phyloP scores from a whole-genome alignment of 2,329 filamentous ascomycete species.

The Rhynchosporium agropyri region DNA sequence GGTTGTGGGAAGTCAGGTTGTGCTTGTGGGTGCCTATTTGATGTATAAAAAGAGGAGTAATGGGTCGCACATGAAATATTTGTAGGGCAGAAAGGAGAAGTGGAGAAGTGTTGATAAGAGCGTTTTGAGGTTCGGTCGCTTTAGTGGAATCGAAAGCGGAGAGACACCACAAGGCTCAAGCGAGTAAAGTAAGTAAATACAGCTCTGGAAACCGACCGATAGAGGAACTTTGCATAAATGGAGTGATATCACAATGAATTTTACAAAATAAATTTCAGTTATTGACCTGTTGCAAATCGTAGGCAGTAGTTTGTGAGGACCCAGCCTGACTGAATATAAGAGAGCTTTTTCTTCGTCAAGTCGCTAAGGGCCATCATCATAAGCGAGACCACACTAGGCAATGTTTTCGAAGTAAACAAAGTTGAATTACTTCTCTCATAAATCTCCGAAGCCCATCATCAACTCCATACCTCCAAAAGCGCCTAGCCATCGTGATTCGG shows the following conservation, averaged over 20 bases:
- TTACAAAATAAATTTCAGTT: no score
- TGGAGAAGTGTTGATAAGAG: neutral
- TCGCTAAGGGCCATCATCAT: no score
- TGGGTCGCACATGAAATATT: conserved; percentile 40
- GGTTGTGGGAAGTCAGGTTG: conserved; percentile 37
- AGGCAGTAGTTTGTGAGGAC: no score
- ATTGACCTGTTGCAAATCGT: no score
- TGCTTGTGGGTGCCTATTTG: conserved; percentile 36
- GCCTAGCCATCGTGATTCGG: conserved; percentile 2
- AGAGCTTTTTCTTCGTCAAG: no score
- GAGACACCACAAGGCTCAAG: neutral
- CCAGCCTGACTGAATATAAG: no score
- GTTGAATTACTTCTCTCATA: neutral
- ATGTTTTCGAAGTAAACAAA: neutral
- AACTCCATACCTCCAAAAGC: neutral
- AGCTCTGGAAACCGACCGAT: no score
- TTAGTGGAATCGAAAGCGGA: no score
- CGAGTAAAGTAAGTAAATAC: neutral
- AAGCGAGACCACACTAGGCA: neutral
- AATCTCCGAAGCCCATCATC: neutral
- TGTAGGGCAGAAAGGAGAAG: conserved; percentile 28
- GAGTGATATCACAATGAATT: no score
- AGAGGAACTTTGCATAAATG: no score
- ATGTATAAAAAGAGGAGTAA: conserved; percentile 41
- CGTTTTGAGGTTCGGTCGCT: neutral